Evolutionary conservation across 2,329 filamentous ascomycete species (phyloP), one percentile per base, ranked within the genome.

Genomic region (Byssochlamys sp.): DNA sequence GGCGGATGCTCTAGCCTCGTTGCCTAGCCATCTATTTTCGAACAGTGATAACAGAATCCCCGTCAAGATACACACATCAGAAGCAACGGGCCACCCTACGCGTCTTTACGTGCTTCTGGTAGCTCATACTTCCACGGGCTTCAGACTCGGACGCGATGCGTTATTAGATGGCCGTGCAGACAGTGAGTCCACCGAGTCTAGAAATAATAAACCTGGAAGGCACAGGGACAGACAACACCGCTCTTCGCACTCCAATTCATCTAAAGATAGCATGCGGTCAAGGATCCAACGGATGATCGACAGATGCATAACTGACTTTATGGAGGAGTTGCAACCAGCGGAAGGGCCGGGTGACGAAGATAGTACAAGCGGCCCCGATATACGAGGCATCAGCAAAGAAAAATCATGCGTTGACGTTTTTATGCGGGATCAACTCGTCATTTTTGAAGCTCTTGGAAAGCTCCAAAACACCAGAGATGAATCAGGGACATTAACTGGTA

Each of bases 341-440:
- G 71, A 76, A 58, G 73, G 70, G 0, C n/a, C 59, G 50, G 57
- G 57, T n/a, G 12, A 53, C 24, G 7, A 26, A 19, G 14, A 50
- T 19, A 35, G 29, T 28, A 45, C n/a, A 19, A 24, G 5, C n/a
- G 19, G n/a, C 14, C 14, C n/a, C 24, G 27, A 29, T 31, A 19
- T 26, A 33, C 57, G 53, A 29, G 19, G 3, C 26, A 45, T 5
- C 10, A 56, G 14, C 9, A 62, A 28, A 48, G 59, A 54, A 55
- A 60, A 58, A 55, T 76, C 79, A 0, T 80, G 75, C 61, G 76
- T 84, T 3, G 83, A 85, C 62, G 75, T 77, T 64, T 74, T 77
- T 60, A 75, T 83, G 76, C 71, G 80, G 50, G 83, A 85, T 66
- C 83, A 85, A 63, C 61, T 85, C 27, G 78, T 84, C 1, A 74